These are phyloP conservation scores for Sonneratia caseolaris DNA, from an alignment of 345 rosid genomes.

Conservation along the genomic window DNA sequence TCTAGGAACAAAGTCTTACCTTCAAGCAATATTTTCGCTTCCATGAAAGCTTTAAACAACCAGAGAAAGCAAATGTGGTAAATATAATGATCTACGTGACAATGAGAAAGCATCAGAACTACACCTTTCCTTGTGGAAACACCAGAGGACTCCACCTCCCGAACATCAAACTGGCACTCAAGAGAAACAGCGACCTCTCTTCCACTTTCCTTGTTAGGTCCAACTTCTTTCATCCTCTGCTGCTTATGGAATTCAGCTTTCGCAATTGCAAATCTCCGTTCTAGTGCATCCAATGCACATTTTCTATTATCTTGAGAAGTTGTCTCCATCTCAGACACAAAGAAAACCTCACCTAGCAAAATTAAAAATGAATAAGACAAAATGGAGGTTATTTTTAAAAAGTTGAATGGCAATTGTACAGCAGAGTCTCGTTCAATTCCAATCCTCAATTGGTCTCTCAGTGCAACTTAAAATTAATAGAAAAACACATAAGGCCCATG, in stretches of 20 bases:
- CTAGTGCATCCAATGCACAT: constrained; percentile 11
- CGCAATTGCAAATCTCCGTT: constrained; percentile 12
- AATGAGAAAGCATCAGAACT: neutral
- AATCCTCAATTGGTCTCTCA: too few relatives aligned
- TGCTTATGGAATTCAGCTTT: constrained; percentile 11
- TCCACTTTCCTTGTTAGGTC: constrained; percentile 1
- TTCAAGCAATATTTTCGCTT: neutral
- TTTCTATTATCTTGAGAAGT: neutral
- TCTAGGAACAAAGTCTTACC: neutral
- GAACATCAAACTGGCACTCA: neutral
- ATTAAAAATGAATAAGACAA: neutral
- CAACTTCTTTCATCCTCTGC: neutral
- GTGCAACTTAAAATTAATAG: too few relatives aligned
- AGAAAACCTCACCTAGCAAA: neutral
- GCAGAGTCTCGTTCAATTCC: too few relatives aligned
- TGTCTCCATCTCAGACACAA: neutral
- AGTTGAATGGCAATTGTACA: too few relatives aligned
- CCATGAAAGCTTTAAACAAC: neutral
- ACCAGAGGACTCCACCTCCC: neutral
- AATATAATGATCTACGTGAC: neutral
- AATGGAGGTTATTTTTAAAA: too few relatives aligned
- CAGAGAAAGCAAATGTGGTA: neutral
- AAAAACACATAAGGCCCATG: too few relatives aligned
- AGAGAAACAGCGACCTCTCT: neutral
- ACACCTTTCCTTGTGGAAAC: neutral